A percentile compares a stretch with the other conserved stretches of the same genome.
Evolutionary conservation across 352 stramenopile genomes (phyloP).

Genomic region (Phytopythium helicoides): DNA sequence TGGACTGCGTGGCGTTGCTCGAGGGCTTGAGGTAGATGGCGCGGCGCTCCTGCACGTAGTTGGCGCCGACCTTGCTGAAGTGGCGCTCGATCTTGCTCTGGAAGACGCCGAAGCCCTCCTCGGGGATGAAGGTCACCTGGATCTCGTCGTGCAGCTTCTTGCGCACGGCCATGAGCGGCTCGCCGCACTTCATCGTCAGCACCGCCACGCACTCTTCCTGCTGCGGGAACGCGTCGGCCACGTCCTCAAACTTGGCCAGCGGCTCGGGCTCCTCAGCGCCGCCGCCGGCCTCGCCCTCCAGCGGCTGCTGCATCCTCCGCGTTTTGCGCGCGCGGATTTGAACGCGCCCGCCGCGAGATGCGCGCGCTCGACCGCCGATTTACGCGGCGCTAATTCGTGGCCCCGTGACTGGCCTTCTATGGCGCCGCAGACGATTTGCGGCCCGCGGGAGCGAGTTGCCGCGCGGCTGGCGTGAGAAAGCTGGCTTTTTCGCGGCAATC

Average conservation of each 20-base stretch:
- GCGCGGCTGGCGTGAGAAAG: no score
- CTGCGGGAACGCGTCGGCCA: conserved; percentile 45
- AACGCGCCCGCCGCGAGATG: neutral
- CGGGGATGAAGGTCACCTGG: conserved; percentile 56
- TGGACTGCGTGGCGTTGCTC: conserved; percentile 75
- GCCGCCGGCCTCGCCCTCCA: conserved; percentile 6
- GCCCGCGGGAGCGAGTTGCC: no score
- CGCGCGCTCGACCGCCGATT: neutral
- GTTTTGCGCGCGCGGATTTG: neutral
- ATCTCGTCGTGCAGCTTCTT: conserved; percentile 84
- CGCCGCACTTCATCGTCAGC: conserved; percentile 78
- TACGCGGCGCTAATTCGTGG: conserved; percentile 1
- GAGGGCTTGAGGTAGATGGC: conserved; percentile 76
- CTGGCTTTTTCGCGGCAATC: no score
- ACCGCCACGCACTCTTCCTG: conserved; percentile 61
- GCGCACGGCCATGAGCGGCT: conserved; percentile 68
- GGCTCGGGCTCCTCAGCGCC: conserved; percentile 14
- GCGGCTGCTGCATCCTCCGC: neutral
- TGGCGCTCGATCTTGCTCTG: conserved; percentile 77
- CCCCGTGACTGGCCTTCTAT: no score
- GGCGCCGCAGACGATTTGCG: no score
- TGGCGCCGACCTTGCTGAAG: conserved; percentile 53
- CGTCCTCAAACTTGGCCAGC: conserved; percentile 35
- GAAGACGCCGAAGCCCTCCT: conserved; percentile 75
- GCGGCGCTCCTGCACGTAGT: conserved; percentile 61